Evolutionary conservation across 1,284 basidiomycete species (phyloP), one percentile per base, ranked within the genome.

Genomic region (Pascua guehoae): DNA sequence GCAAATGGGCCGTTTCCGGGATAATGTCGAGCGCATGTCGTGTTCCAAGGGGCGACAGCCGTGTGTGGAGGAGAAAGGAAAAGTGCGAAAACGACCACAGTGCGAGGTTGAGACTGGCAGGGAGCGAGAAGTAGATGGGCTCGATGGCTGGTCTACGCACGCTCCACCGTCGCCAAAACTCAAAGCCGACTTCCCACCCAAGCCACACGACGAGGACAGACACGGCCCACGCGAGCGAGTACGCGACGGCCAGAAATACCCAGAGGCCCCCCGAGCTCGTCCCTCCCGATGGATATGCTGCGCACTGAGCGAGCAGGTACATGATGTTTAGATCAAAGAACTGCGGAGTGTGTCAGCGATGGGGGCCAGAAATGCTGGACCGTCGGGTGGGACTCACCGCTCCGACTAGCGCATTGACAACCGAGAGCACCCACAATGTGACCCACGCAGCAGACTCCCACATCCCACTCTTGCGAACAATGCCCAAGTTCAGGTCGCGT

Each of bases 51-150:
- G 88, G 86, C 11, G 85, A 83, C 58, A 80, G 79, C 45, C 89
- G 86, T 64, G 91, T 80, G 72, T 90, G 83, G 57, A 85, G 83
- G 64, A 93, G 79, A 78, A 92, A 91, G 74, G 85, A 87, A 72
- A 90, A 92, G 75, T 86, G 85, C 56, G 83, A 82, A 77, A 86
- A 92, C 10, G 88, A 91, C 4, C 84, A 81, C 78, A 92, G 83
- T 41, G 83, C 83, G 36, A 84, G 86, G 56, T 86, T 80, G 68
- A 84, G 86, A 77, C 85, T 86, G 5, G 84, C 88, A 8, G 88
- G 80, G 1, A 88, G 81, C 2, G 89, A 91, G 52, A 89, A 79
- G 74, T 91, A 91, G 60, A 93, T 84, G 8, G 88, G 87, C 51
- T 87, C 80, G 58, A 92, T 86, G 16, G 85, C 79, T 1, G 90